These are phyloP conservation scores for Setaria viridis DNA, from an alignment of 202 grass and related monocot genomes.

Conservation along the genomic window DNA sequence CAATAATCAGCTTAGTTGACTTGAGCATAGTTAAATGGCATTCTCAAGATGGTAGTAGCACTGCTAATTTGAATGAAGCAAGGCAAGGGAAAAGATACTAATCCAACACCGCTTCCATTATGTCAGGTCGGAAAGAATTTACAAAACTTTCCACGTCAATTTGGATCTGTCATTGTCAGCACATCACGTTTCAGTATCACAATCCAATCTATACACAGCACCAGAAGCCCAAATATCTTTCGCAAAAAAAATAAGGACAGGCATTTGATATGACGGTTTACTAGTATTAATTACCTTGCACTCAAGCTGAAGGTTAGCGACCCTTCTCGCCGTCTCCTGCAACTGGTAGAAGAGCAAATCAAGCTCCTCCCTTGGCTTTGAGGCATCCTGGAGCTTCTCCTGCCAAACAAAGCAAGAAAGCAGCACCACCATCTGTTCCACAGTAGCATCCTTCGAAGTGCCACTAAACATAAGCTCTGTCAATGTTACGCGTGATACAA, in stretches of 20 bases:
- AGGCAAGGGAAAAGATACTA: slow-evolving; percentile 47
- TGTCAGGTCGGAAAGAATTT: slow-evolving; percentile 81
- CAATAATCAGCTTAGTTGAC: slow-evolving; percentile 5
- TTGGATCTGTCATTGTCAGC: slow-evolving; percentile 58
- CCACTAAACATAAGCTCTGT: slow-evolving; percentile 97
- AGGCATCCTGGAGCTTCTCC: slow-evolving; percentile 86
- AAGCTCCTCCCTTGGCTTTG: slow-evolving; percentile 86
- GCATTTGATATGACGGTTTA: neutral
- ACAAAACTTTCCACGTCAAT: slow-evolving; percentile 85
- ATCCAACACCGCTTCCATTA: slow-evolving; percentile 97
- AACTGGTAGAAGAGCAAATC: slow-evolving; percentile 80
- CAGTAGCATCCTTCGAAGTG: slow-evolving; percentile 75
- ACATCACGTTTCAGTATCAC: slow-evolving; percentile 20
- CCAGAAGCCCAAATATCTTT: slow-evolving; percentile 2
- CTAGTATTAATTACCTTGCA: slow-evolving; percentile 78
- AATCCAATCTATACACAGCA: slow-evolving; percentile 18
- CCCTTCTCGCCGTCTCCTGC: slow-evolving; percentile 87
- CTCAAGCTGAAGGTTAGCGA: slow-evolving; percentile 88
- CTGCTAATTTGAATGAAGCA: neutral
- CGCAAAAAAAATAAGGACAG: neutral
- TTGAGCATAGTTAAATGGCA: neutral
- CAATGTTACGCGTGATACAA: slow-evolving; percentile 38
- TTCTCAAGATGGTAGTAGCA: neutral
- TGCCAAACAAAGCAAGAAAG: slow-evolving; percentile 99
- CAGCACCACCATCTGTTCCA: slow-evolving; percentile 91